Conservation (phyloP, 768 basidiomycete species). For the Suillus weaverae region DNA sequence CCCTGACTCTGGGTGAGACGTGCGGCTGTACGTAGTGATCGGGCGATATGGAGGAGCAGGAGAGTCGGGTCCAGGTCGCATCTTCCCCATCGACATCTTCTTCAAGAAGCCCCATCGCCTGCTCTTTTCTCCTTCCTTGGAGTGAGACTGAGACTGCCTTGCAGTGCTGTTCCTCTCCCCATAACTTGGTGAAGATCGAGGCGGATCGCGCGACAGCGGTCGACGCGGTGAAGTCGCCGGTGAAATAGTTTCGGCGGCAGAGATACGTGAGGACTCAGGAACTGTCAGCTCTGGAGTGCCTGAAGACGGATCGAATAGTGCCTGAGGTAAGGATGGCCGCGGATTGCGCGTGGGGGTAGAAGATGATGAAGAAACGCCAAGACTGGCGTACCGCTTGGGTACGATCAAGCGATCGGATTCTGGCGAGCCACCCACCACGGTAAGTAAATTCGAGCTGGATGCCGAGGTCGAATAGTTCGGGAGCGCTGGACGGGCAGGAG, state of each 20-base stretch:
- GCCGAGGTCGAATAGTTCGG: conserved; percentile 59
- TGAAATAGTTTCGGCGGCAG: conserved; percentile 20
- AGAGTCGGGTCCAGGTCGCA: conserved; percentile 56
- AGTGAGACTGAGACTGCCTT: conserved; percentile 18
- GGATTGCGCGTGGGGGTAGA: conserved; percentile 34
- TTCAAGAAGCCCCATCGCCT: conserved; percentile 94
- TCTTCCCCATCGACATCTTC: conserved; percentile 98
- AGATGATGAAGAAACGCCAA: conserved; percentile 53
- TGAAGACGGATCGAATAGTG: conserved; percentile 53
- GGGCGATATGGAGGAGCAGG: conserved; percentile 39
- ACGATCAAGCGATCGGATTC: conserved; percentile 37
- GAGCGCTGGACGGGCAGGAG: conserved; percentile 42
- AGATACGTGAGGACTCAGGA: conserved; percentile 21
- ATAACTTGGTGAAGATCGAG: conserved; percentile 20
- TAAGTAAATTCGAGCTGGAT: conserved; percentile 68
- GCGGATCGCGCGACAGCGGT: conserved; percentile 13
- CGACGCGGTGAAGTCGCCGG: conserved; percentile 32
- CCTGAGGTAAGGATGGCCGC: conserved; percentile 41
- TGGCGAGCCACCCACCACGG: conserved; percentile 29
- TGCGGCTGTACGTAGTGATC: conserved; percentile 32
- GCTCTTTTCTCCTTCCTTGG: conserved; percentile 55
- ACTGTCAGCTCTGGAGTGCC: conserved; percentile 26
- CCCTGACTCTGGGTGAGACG: conserved; percentile 15
- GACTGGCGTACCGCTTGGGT: conserved; percentile 65
- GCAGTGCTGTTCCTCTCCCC: conserved; percentile 24